Base-by-base conservation (phyloP, 2,329 filamentous ascomycete species). In the Parascedosporium putredinis region DNA sequence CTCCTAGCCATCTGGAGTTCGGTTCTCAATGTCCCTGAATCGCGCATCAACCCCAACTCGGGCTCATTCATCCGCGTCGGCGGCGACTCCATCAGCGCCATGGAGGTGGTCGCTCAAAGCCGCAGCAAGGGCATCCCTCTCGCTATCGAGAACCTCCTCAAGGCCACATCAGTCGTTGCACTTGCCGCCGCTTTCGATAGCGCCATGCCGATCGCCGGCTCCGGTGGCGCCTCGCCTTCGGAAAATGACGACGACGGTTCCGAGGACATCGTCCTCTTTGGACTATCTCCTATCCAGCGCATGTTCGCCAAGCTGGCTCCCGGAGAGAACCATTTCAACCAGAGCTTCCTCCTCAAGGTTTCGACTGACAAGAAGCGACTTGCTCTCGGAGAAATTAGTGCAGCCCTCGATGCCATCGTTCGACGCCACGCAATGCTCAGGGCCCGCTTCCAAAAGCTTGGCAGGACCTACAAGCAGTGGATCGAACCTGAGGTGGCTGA, bases 351-450 rank as follows among this genome's bases (percentile, higher is more conserved):
- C 31, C 43, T 55, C 6, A 31, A 29, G 14, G 43, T 47, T 3
- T 31, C 27, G 36, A 24, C 16, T 16, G 23, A 42, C 16, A 34
- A 10, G 25, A 18, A 3, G 12, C 24, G 27, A 16, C 31, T 50
- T 38, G 2, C 24, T 5, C 10, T 38, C 9, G n/a, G 24, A 1
- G 45, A 51, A 8, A 23, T 54, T 5, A 12, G 8, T 12, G 20
- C 31, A 7, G 52, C 52, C 14, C 42, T 55, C 29, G 29, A 45
- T 9, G 43, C 48, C 9, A 23, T 54, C 10, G 46, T 54, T 4
- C 29, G 49, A 10, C 27, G 47, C 22, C 55, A 56, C 36, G 38
- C 45, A 3, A 56, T 56, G 55, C 52, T 56, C 10, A 51, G 55
- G 6, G 51, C 55, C 12, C 24, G 53, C 29, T 56, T 54, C 38